Base-by-base conservation (phyloP, 306 rosid species). In the Acacia melanoxylon region DNA sequence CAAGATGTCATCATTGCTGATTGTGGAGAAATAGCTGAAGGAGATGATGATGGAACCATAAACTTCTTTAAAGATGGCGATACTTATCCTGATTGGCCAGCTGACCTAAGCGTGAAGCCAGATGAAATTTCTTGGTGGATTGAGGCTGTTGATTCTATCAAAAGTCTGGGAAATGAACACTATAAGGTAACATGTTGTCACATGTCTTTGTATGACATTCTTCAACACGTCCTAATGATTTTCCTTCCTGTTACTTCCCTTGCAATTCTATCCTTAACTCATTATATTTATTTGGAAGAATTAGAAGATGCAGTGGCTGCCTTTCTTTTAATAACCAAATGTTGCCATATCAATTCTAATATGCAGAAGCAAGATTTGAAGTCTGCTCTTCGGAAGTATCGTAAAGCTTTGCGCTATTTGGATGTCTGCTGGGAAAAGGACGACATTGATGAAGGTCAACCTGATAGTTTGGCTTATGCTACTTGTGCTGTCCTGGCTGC, bases 11-110 rank as follows among this genome's bases (percentile, higher is more conserved):
- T 85, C 9, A 59, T 93, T n/a, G 86, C 44, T 35, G 91, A 87
- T 56, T 93, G 96, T 76, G 97, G 97, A 1, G 91, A 87, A 16
- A 87, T 93, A 58, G 70, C 83, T 8, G 87, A 88, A 83, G 96
- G 96, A 2, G 80, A 80, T 4, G 91, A 93, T 83, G 92, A 91
- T 41, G 94, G 96, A 25, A 82, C 85, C 25, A 48, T 74, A 75
- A 90, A 93, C 84, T 90, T 93, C 72, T 91, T 91, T 61, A 87
- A 87, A 37, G 97, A 93, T 33, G 93, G 96, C 66, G 97, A 93
- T 85, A 68, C 82, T 46, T 87, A 69, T 83, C 87, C 94, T 37
- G 97, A 91, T 83, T 93, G 96, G 94, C 93, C 96, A 0, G 83
- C 84, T 33, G 97, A 93, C 75, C 92, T 93, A 49, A 90, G 87